Evolutionary conservation across 2,329 filamentous ascomycete species (phyloP), one percentile per base, ranked within the genome.

Genomic region (Phyllosticta citrichinensis): DNA sequence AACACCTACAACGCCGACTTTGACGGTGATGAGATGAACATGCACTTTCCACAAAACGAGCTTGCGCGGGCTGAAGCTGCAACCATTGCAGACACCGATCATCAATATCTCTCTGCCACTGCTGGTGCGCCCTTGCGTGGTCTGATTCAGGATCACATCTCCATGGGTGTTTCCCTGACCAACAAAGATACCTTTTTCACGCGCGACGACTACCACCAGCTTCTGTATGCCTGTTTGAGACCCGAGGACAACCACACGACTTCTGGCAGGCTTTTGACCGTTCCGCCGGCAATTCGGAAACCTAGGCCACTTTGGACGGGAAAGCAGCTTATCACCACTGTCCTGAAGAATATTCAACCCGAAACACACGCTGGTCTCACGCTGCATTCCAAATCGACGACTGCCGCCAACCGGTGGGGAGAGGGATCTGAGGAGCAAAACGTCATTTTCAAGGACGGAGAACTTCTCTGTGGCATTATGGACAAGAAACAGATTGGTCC

Each of bases 1-100:
- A 99, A 99, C 71, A 97, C 94, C 0, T 99, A 99, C 80, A 99
- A 99, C 68, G 94, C 94, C 33, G 94, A 99, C 81, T 99, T 99
- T 71, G 95, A 99, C 70, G 94, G 94, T 74, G 94, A 99, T 72
- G 94, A 99, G 75, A 99, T 99, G 94, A 99, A 99, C 74, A 95
- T 99, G 92, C 94, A 99, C 76, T 97, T 99, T 70, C 94, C 94
- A 1, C 94, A 99, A 68, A 97, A 96, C 67, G 95, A 97, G 72
- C 81, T 97, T 65, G 94, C 94, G 17, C 83, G 94, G 67, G 89
- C 93, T 2, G 94, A 99, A 76, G 94, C 94, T 1, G 82, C 96
- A 66, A 89, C 91, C 66, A 87, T 99, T 68, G 94, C 94, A 47
- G 93, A 97, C 72, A 97, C 94, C 2, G 93, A 99, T 72, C 92